Percentiles rank a stretch among this genome's conserved stretches.
These are phyloP conservation scores for Anthoceros angustus DNA, from an alignment of 225 moss, liverwort and hornwort genomes.

Conservation along the genomic window DNA sequence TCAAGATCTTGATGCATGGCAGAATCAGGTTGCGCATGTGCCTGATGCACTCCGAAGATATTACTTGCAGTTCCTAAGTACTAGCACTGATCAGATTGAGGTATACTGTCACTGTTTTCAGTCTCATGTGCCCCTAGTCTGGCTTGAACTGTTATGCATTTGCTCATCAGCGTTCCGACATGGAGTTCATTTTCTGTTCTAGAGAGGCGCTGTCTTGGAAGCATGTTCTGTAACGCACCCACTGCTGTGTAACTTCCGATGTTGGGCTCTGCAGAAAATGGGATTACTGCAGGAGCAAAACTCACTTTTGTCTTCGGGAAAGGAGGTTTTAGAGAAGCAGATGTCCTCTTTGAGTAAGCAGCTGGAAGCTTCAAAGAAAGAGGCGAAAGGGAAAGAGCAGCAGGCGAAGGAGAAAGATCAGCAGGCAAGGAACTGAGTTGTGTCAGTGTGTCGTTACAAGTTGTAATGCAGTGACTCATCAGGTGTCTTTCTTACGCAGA, in stretches of 20 bases:
- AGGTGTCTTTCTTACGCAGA: slow-evolving; percentile 12
- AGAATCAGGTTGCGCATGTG: slow-evolving; percentile 54
- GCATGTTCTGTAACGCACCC: neutral
- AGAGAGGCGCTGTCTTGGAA: neutral
- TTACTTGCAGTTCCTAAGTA: slow-evolving; percentile 64
- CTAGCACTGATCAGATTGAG: slow-evolving; percentile 52
- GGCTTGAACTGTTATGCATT: neutral
- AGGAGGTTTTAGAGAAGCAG: slow-evolving; percentile 43
- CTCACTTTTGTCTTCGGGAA: slow-evolving; percentile 30
- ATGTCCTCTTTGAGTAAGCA: slow-evolving; percentile 29
- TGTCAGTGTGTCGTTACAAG: no score
- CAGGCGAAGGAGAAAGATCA: slow-evolving; percentile 27
- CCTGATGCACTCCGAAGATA: slow-evolving; percentile 77
- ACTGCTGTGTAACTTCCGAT: slow-evolving; percentile 1
- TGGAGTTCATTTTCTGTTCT: neutral
- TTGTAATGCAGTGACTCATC: neutral
- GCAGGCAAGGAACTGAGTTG: slow-evolving; percentile 5
- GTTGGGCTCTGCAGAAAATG: slow-evolving; percentile 35
- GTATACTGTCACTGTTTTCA: slow-evolving; percentile 10
- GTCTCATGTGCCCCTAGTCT: slow-evolving; percentile 1
- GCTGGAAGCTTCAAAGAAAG: slow-evolving; percentile 46
- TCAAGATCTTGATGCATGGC: slow-evolving; percentile 76
- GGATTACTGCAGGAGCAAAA: slow-evolving; percentile 47
- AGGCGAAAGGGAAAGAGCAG: slow-evolving; percentile 55
- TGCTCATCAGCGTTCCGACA: neutral